Evolutionary conservation across 768 basidiomycete species (phyloP).

Genomic region (Suillus bovinus): DNA sequence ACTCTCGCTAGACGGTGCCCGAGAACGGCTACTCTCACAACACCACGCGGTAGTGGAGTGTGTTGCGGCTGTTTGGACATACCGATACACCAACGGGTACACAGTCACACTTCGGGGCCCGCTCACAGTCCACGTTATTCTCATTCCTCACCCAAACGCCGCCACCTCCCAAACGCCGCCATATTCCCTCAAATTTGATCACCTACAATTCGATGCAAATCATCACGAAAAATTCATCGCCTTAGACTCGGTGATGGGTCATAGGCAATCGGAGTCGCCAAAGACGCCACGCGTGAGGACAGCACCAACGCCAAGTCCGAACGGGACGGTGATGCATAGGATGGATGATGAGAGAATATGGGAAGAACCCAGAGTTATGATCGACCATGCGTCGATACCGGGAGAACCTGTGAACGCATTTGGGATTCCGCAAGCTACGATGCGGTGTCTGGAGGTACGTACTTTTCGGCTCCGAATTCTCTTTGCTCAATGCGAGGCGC

Average conservation of each 20-base stretch:
- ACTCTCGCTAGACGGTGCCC: constrained; percentile 74
- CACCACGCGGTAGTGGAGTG: constrained; percentile 63
- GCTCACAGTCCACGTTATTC: constrained; percentile 61
- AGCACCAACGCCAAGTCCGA: constrained; percentile 36
- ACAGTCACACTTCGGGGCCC: constrained; percentile 76
- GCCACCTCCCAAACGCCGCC: constrained; percentile 21
- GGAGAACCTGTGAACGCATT: constrained; percentile 86
- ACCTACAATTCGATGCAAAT: constrained; percentile 73
- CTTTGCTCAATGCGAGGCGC: constrained; percentile 11
- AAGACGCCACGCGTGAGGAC: constrained; percentile 37
- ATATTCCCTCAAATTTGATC: constrained; percentile 62
- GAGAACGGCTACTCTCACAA: constrained; percentile 60
- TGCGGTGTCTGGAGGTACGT: constrained; percentile 82
- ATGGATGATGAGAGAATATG: constrained; percentile 59
- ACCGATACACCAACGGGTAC: constrained; percentile 78
- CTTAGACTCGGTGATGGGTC: constrained; percentile 60
- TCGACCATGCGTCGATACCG: constrained; percentile 67
- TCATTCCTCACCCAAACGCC: constrained; percentile 27
- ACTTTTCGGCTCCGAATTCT: constrained; percentile 4
- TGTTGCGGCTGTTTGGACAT: constrained; percentile 76
- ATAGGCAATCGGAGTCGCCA: constrained; percentile 44
- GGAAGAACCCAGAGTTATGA: constrained; percentile 64
- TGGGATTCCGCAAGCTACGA: constrained; percentile 86
- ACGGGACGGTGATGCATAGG: constrained; percentile 27
- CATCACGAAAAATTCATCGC: constrained; percentile 73